A percentile compares a stretch with the other conserved stretches of the same genome.
phyloP scores from a whole-genome alignment of 2,329 filamentous ascomycete genomes.

The Cephalotrichum gorgonifer region DNA sequence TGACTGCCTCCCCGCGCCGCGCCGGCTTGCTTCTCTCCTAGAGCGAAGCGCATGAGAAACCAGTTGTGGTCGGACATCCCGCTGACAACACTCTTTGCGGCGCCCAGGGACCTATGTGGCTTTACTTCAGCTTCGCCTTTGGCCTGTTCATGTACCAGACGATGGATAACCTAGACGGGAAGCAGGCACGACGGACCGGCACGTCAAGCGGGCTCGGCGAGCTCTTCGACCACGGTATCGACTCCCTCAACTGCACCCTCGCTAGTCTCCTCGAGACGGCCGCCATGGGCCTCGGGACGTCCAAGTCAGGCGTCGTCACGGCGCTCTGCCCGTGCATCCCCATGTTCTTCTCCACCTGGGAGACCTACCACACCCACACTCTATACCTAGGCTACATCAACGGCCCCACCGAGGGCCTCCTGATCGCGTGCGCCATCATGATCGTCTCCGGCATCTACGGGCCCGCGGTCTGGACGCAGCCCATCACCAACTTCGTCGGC shows the following conservation, averaged over 20 bases:
- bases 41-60: too few species aligned
- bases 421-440: constrained; percentile 84
- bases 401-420: constrained; percentile 87
- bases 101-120: constrained; percentile 68
- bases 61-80: too few species aligned
- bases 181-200: constrained; percentile 88
- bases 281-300: constrained; percentile 83
- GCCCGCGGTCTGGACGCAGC: constrained; percentile 74
- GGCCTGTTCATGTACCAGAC: constrained; percentile 99
- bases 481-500: constrained; percentile 60
- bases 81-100: neutral
- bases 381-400: constrained; percentile 95
- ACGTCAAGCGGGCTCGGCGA: constrained; percentile 93
- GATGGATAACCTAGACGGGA: constrained; percentile 98
- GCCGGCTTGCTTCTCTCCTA: neutral
- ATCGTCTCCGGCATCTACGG: constrained; percentile 78
- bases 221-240: constrained; percentile 97
- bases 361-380: constrained; percentile 97
- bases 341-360: constrained; percentile 99
- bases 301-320: constrained; percentile 79
- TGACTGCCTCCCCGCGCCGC: constrained; percentile 4
- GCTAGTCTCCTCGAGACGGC: constrained; percentile 84
- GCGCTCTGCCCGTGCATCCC: constrained; percentile 83
- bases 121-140: constrained; percentile 92
- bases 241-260: constrained; percentile 93